Base-by-base conservation (phyloP, 2,329 filamentous ascomycete genomes). In the Alternaria brassicicola region DNA sequence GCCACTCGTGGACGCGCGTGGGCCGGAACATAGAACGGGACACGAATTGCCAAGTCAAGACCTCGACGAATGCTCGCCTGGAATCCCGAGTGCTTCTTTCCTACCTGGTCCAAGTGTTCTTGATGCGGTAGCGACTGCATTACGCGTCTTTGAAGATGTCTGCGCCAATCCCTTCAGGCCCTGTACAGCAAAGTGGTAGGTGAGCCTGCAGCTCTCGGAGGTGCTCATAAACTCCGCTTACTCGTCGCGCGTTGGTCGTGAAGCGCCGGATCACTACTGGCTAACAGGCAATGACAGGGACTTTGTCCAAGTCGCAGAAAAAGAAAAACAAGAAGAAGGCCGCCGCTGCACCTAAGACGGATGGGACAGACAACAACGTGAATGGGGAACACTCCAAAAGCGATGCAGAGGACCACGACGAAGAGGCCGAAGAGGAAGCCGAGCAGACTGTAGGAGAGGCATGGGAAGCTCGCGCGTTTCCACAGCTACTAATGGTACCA, bases 241-340 rank as follows among this genome's bases (percentile, higher is more conserved):
- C 45, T 33, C 26, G 42, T 39, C 39, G 39, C 45, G 31, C n/a
- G 33, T 15, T 35, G 17, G 39, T 35, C 36, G 12, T 46, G 33
- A 25, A 42, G 43, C 53, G 41, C 39, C 19, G 36, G 35, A 15
- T 38, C 53, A 50, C n/a, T 23, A 23, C 17, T 7, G n/a, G 57
- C 71, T 75, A 53, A 74, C 66, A 17, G 15, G 33, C 6, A 46
- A 39, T 19, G 23, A 2, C 48, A 77, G 75, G 70, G 25, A 58
- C 68, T 30, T 49, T 68, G 4, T 71, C 73, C 13, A 78, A 78
- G 55, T 76, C 71, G 33, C 76, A 76, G 49, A 78, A 78, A 68
- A 78, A 76, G 72, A 77, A 74, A 69, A 78, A 73, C 46, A 77
- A 76, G 70, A 78, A 76, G 70, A 78, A 78, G 38, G 68, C 55